These are phyloP conservation scores for Centaurea solstitialis DNA, from an alignment of 129 eudicot species.

Conservation along the genomic window DNA sequence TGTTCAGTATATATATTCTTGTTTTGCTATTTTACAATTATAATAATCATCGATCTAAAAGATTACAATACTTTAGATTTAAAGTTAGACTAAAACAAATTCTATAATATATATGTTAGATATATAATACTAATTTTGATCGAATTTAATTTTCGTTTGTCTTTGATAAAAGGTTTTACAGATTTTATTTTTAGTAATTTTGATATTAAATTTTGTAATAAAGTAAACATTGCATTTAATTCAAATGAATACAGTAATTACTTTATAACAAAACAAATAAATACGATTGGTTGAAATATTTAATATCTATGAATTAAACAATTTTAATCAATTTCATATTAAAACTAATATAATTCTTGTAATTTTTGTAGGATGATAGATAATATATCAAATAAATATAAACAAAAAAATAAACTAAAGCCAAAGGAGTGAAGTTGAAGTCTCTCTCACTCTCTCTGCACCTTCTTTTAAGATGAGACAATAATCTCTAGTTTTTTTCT, in stretches of 20 bases:
- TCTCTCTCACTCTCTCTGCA: slow-evolving; percentile 26
- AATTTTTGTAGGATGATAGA: neutral
- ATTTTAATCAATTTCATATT: neutral
- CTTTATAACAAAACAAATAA: neutral
- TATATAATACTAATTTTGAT: neutral
- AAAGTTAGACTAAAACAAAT: neutral
- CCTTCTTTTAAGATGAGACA: slow-evolving; percentile 37
- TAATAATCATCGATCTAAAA: neutral
- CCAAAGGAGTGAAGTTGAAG: slow-evolving; percentile 43
- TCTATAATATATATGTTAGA: too few relatives aligned
- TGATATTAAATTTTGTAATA: neutral
- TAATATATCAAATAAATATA: neutral
- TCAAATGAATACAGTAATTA: neutral
- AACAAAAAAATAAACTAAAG: neutral
- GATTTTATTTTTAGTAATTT: neutral
- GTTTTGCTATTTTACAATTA: too few relatives aligned
- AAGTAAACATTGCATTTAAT: neutral
- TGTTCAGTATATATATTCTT: too few relatives aligned
- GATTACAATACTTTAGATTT: neutral
- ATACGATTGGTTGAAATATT: neutral
- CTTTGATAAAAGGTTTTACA: neutral
- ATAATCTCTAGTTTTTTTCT: slow-evolving; percentile 36
- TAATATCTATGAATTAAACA: neutral
- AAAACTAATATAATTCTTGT: neutral
- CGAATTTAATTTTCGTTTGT: neutral